Evolutionary conservation across 176 grass and related monocot genomes (phyloP).

Genomic region (Zizania latifolia): DNA sequence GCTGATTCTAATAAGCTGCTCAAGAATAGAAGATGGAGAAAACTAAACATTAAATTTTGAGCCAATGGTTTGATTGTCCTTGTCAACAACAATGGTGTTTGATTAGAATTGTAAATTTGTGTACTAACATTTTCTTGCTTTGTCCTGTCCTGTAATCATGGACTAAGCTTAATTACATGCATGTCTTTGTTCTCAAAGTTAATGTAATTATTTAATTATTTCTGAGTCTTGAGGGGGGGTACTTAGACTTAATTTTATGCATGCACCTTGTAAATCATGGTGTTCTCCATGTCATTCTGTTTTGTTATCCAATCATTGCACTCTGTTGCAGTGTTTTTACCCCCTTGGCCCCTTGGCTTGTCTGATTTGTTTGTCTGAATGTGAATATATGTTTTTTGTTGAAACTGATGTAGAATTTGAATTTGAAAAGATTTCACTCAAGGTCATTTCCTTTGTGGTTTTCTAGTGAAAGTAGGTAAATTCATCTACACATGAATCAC

Average conservation of each 20-base stretch:
- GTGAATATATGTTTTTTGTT: not conserved
- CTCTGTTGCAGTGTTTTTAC: not conserved
- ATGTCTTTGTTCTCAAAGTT: not conserved
- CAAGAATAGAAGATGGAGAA: not conserved
- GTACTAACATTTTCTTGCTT: not conserved
- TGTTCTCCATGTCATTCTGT: not conserved
- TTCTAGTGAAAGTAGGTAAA: not conserved
- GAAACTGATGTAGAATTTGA: not conserved
- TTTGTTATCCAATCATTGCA: not conserved
- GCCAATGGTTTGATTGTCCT: not conserved
- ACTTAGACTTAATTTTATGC: not conserved
- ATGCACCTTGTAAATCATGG: not conserved
- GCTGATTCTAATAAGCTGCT: not conserved
- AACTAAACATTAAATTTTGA: not conserved
- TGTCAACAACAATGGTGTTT: not conserved
- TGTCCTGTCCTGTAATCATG: not conserved
- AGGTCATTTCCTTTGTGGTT: not conserved
- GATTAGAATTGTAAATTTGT: not conserved
- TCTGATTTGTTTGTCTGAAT: not conserved
- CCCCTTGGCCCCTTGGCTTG: not conserved
- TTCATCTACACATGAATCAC: not conserved
- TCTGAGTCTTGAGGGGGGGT: not conserved
- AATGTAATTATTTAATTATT: not conserved
- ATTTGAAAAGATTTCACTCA: not conserved
- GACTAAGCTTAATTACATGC: not conserved